Evolutionary conservation across 2,329 filamentous ascomycete genomes (phyloP), one percentile per base, ranked within the genome.

Genomic region (Epicoccum nigrum): DNA sequence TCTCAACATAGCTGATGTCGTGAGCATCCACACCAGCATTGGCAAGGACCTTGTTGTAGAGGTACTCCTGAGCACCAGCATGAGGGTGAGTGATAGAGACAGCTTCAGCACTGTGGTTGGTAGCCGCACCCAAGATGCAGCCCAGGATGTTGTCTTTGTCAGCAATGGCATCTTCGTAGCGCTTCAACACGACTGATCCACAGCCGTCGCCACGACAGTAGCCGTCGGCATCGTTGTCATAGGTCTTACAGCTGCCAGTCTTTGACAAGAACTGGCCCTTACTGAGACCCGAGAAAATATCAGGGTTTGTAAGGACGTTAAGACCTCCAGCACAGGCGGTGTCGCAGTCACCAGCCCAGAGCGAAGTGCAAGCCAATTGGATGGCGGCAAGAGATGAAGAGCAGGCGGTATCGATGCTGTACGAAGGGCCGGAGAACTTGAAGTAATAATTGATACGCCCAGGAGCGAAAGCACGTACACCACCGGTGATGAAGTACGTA

Each of bases 41-140:
- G 39, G 87, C 82, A 1, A 94, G 79, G 21, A 94, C 85, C 31
- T 83, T 79, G 48, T 83, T 82, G 63, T 88, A 93, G 9, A 94
- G 76, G 39, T 82, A 78, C 11, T 88, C 84, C 71, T 95, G 91
- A 0, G 88, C 87, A 12, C 84, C 87, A 4, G 85, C 88, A 69
- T 94, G 89, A 1, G 91, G 91, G 51, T 90, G 88, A 0, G 90
- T 94, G 64, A 95, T 94, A 1, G 89, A 92, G 16, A 90, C 85
- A 35, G 90, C 86, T 63, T 92, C 86, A 0, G 88, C 88, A 1
- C 88, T 92, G 72, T 94, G 90, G 71, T 94, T 95, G 40, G 90
- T 94, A 4, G 85, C 83, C 1, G 86, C 83, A 21, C 86, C 89
- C 1, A 89, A 78, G 40, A 96, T 88, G 57, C 90, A 86, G 13